These are phyloP conservation scores for Yamadazyma taylorii DNA, from an alignment of 1,139 yeast genomes.

Conservation along the genomic window DNA sequence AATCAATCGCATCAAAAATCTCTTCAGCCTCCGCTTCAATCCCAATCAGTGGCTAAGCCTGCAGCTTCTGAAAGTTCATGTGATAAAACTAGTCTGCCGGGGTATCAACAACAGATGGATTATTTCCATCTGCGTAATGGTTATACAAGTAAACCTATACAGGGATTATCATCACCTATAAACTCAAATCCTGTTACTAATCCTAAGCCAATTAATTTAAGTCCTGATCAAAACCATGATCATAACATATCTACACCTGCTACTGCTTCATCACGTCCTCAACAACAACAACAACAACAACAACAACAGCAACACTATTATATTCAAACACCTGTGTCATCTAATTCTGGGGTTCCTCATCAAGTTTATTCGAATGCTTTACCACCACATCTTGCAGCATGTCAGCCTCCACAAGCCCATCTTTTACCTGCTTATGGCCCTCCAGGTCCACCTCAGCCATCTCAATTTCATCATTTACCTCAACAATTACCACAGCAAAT, in stretches of 20 bases:
- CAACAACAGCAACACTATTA: neutral
- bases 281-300: too few relatives aligned
- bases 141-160: slow-evolving; percentile 4
- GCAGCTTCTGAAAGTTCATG: too few relatives aligned
- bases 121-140: slow-evolving; percentile 8
- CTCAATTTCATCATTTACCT: slow-evolving; percentile 1
- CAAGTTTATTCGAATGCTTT: slow-evolving; percentile 1
- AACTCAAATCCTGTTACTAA: slow-evolving; percentile 5
- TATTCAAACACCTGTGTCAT: neutral
- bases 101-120: slow-evolving; percentile 3
- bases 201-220: slow-evolving; percentile 1
- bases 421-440: neutral
- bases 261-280: slow-evolving; percentile 1
- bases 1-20: slow-evolving; percentile 2
- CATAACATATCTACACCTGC: slow-evolving; percentile 2
- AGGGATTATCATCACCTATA: slow-evolving; percentile 1
- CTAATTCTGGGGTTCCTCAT: neutral
- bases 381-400: neutral
- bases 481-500: neutral
- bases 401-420: neutral
- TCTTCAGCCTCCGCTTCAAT: slow-evolving; percentile 2
- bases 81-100: neutral
- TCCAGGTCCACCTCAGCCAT: too few relatives aligned
- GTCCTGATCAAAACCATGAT: neutral
- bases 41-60: neutral